Conservation (phyloP, 1,139 yeast species). For the Pichia norvegensis region DNA sequence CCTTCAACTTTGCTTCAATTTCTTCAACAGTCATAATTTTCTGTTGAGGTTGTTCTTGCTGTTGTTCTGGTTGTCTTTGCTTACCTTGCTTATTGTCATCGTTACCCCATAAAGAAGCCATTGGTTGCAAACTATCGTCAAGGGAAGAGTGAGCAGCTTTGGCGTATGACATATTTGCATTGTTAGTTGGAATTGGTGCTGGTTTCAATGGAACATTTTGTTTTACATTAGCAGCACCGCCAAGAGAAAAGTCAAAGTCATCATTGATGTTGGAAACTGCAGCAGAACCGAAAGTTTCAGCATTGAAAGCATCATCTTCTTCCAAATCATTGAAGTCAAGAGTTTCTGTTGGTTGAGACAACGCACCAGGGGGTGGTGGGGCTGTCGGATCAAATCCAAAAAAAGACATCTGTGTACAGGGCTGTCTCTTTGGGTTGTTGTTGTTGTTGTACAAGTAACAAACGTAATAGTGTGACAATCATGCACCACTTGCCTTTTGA, state of each 20-base stretch:
- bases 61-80: conserved; percentile 13
- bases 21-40: conserved; percentile 60
- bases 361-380: conserved; percentile 29
- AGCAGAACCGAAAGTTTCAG: conserved; percentile 76
- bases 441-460: background rate
- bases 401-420: conserved; percentile 43
- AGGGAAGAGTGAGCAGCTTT: conserved; percentile 38
- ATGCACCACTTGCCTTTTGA: background rate
- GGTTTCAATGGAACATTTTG: conserved; percentile 13
- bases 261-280: conserved; percentile 45
- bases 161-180: conserved; percentile 41
- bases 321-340: conserved; percentile 77
- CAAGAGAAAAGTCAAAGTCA: conserved; percentile 64
- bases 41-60: conserved; percentile 14
- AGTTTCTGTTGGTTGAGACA: conserved; percentile 22
- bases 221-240: conserved; percentile 9
- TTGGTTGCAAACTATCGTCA: conserved; percentile 47
- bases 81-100: conserved; percentile 19
- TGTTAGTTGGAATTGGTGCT: conserved; percentile 17
- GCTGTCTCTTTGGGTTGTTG: background rate
- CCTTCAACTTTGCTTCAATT: conserved; percentile 60
- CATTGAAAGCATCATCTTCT: conserved; percentile 70
- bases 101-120: conserved; percentile 58
- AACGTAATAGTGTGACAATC: background rate
- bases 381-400: conserved; percentile 45